Evolutionary conservation across 2,329 filamentous ascomycete species (phyloP).

Genomic region (Ophiostoma montium): DNA sequence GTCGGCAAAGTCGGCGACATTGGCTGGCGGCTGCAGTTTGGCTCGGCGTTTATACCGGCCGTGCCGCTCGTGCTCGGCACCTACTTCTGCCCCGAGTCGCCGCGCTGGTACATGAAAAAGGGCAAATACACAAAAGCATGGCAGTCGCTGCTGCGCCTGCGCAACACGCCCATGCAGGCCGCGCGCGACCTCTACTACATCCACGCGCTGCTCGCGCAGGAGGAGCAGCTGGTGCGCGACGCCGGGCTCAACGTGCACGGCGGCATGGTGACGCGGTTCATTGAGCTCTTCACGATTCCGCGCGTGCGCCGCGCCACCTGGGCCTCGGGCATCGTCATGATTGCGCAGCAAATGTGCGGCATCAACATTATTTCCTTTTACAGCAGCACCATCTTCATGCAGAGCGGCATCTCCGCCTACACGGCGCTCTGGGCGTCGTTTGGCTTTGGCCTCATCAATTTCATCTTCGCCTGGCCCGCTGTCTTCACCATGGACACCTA

Average conservation of each 20-base stretch:
- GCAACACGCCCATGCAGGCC: slow-evolving; percentile 41
- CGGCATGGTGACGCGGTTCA: slow-evolving; percentile 47
- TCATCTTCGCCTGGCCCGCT: slow-evolving; percentile 47
- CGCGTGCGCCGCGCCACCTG: slow-evolving; percentile 58
- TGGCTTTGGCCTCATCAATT: slow-evolving; percentile 50
- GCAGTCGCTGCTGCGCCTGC: slow-evolving; percentile 35
- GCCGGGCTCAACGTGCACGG: slow-evolving; percentile 21
- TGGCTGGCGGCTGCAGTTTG: slow-evolving; percentile 50
- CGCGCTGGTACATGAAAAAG: slow-evolving; percentile 55
- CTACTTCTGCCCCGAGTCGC: slow-evolving; percentile 52
- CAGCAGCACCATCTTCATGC: slow-evolving; percentile 45
- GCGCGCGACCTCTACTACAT: slow-evolving; percentile 50
- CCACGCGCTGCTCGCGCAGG: slow-evolving; percentile 48
- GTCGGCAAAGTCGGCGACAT: slow-evolving; percentile 44
- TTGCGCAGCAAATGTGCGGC: slow-evolving; percentile 56
- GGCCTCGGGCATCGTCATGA: slow-evolving; percentile 70
- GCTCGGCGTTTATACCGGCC: slow-evolving; percentile 46
- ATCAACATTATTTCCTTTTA: slow-evolving; percentile 64
- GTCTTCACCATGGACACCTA: slow-evolving; percentile 54
- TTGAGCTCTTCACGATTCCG: slow-evolving; percentile 54
- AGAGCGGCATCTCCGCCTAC: slow-evolving; percentile 41
- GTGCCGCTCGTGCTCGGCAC: slow-evolving; percentile 45
- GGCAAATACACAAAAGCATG: slow-evolving; percentile 46
- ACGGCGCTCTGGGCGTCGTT: slow-evolving; percentile 48
- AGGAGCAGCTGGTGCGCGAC: slow-evolving; percentile 31